Base-by-base conservation (phyloP, 2,329 filamentous ascomycete species). In the Claviceps cyperi region DNA sequence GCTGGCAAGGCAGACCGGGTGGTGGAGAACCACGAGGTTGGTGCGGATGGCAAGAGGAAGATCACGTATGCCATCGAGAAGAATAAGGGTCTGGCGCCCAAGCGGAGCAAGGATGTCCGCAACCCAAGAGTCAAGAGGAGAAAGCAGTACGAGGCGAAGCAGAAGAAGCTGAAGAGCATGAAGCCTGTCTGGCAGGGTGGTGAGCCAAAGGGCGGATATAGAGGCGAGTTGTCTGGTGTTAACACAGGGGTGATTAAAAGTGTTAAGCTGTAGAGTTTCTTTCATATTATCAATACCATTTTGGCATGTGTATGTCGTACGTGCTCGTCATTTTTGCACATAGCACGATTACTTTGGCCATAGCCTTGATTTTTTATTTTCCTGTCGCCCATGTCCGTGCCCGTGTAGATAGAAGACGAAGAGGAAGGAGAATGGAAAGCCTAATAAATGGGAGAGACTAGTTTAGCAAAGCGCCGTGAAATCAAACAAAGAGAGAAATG, bases 51-150 rank as follows among this genome's bases (percentile, higher is more conserved):
- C 53, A 94, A 96, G 71, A 76, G 94, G 53, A 87, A 88, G 67
- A 94, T 98, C 64, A 86, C 81, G 17, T 97, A 96, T 69, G 79
- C 83, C 58, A 98, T 98, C 62, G 80, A 90, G 71, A 96, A 97
- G 80, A 98, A 98, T 70, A 96, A 96, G 77, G 92, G 92, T 35
- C 71, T 98, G 55, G 83, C 87, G 52, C 88, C 90, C 45, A 84
- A 85, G 67, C 77, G 91, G 55, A 94, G 85, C 76, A 97, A 98
- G 80, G 90, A 94, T 59, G 84, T 89, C 52, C 76, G 91, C 55
- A 98, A 98, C 70, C 90, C 92, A 37, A 77, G 92, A 65, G 91
- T 97, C 56, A 98, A 97, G 84, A 97, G 96, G 84, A 81, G 88
- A 69, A 88, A 88, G 80, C 89, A 88, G 80, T 98, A 81, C 66